Evolutionary conservation across 2,329 filamentous ascomycete genomes (phyloP), one percentile per base, ranked within the genome.

Genomic region (Achaetomium macrosporum): DNA sequence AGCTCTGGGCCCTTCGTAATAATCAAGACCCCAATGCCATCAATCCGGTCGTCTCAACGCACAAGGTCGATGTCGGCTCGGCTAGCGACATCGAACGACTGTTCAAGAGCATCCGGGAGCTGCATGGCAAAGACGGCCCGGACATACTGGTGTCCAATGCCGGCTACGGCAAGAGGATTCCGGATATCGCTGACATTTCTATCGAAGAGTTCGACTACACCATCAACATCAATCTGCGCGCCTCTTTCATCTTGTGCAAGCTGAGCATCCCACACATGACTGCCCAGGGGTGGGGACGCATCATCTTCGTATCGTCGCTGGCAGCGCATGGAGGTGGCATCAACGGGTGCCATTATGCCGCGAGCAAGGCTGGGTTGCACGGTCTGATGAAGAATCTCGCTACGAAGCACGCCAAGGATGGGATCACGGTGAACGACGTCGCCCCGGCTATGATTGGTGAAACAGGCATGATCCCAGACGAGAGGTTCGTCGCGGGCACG

Each of bases 81-180:
- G 71, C 76, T 5, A 73, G 74, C 7, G 76, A 79, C 43, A 77
- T 84, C 31, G 66, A 75, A 40, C 63, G 66, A 4, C 73, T 86
- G 58, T 83, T 82, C 52, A 59, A 70, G 13, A 74, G 82, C 51
- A 77, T 86, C 41, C 68, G 74, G 44, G 62, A 68, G 1, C 63
- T 76, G 47, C 81, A 85, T 63, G 71, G 71, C 11, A 72, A 77
- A 51, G 47, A 61, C 5, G 71, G 73, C 2, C 80, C 81, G 0
- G 80, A 86, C 61, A 85, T 88, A 19, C 69, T 87, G 2, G 66
- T 88, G 25, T 79, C 78, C 10, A 88, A 88, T 61, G 84, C 84
- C 1, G 84, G 83, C 0, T 76, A 84, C 58, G 83, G 83, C 39
- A 82, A 82, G 62, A 73, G 82, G n/a, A 77, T 83, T 52, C 68